These are phyloP conservation scores for Entomortierella lignicola DNA, from an alignment of 192 early-diverging fungal species.

Conservation along the genomic window DNA sequence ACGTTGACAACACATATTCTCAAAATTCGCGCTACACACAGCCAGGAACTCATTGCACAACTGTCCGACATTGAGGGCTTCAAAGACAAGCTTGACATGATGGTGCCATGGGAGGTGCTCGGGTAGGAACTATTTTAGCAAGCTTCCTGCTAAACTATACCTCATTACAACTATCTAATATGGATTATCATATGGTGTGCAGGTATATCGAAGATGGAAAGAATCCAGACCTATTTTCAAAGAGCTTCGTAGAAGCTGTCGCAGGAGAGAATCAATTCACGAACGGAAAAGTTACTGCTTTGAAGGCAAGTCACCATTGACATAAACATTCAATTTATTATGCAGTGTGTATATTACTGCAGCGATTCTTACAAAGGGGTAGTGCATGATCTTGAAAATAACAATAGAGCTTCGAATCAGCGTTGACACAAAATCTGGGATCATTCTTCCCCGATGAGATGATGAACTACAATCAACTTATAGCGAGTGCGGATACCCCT, in stretches of 20 bases:
- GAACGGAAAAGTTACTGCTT: conserved; percentile 63
- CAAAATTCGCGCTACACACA: neutral
- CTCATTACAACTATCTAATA: neutral
- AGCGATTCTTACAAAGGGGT: too few species aligned
- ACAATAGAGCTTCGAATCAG: conserved; percentile 41
- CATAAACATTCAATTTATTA: too few species aligned
- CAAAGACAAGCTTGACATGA: conserved; percentile 60
- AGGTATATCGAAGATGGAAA: conserved; percentile 64
- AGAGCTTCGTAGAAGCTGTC: conserved; percentile 61
- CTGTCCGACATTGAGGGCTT: conserved; percentile 34
- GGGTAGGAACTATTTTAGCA: conserved; percentile 38
- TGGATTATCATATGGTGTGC: neutral
- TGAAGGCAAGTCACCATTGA: conserved; percentile 61
- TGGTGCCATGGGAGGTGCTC: conserved; percentile 65
- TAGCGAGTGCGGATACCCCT: neutral
- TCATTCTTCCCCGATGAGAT: conserved; percentile 40
- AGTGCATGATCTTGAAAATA: too few species aligned
- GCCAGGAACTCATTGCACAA: conserved; percentile 49
- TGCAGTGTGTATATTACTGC: too few species aligned
- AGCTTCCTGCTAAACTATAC: neutral
- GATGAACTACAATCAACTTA: conserved; percentile 18
- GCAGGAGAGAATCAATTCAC: conserved; percentile 68
- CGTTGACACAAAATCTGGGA: conserved; percentile 38
- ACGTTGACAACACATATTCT: too few species aligned
- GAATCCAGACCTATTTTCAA: conserved; percentile 66